A percentile compares a stretch with the other conserved stretches of the same genome.
Evolutionary conservation across 495 filamentous ascomycete genomes (phyloP).

Genomic region (Xylaria cubensis): DNA sequence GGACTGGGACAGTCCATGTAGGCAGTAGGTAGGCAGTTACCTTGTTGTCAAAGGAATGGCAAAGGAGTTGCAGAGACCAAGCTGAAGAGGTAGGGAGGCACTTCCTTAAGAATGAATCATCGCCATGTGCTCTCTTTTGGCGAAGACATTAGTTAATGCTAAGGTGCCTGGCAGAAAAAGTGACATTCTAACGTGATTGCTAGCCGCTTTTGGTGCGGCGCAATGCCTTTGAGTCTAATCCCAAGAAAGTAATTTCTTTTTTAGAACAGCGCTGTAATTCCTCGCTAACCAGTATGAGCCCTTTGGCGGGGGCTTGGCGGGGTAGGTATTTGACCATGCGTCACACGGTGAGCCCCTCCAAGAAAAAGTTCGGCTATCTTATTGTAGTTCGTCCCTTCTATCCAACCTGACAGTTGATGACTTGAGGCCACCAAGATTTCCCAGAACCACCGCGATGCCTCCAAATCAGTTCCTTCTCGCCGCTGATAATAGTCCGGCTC

Average conservation of each 20-base stretch:
- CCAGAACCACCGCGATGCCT: slow-evolving; percentile 42
- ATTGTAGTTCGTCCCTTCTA: background rate
- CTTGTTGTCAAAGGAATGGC: background rate
- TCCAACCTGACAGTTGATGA: background rate
- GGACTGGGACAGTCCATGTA: background rate
- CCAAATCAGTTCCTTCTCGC: slow-evolving; percentile 80
- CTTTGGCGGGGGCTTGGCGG: background rate
- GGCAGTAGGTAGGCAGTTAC: background rate
- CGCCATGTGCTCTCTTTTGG: background rate
- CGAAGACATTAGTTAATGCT: background rate
- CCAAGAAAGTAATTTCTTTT: too few species aligned
- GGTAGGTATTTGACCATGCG: slow-evolving; percentile 13
- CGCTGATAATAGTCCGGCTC: slow-evolving; percentile 70
- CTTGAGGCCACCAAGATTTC: background rate
- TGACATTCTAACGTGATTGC: background rate
- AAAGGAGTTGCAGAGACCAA: background rate
- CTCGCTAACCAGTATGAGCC: too few species aligned
- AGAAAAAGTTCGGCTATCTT: slow-evolving; percentile 5
- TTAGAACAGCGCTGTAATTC: background rate
- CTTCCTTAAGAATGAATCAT: background rate
- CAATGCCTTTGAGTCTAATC: too few species aligned
- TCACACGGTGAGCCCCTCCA: slow-evolving; percentile 24
- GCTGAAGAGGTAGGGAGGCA: background rate
- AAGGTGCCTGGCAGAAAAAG: background rate
- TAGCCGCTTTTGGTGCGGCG: background rate